A percentile compares a stretch with the other conserved stretches of the same genome.
phyloP scores from a whole-genome alignment of 2,329 filamentous ascomycete genomes.

The Trichoderma sp. region DNA sequence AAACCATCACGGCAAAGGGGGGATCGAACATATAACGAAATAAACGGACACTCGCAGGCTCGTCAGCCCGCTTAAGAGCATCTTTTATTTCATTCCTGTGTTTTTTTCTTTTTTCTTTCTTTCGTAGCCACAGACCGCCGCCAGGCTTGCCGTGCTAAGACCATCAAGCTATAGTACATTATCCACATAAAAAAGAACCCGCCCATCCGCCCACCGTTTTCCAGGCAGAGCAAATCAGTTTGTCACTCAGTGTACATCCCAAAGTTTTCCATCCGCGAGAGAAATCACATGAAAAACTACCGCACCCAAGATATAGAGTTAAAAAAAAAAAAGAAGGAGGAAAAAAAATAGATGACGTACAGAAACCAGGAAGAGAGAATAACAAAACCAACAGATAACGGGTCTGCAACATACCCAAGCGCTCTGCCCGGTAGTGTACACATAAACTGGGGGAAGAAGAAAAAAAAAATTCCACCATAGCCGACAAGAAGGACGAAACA shows the following conservation, averaged over 20 bases:
- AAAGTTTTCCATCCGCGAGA: conserved; percentile 7
- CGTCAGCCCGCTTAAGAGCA: conserved; percentile 7
- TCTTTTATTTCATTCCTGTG: conserved; percentile 14
- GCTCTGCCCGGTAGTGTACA: conserved; percentile 21
- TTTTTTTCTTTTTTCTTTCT: conserved; percentile 3
- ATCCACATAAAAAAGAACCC: conserved; percentile 16
- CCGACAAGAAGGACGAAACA: conserved; percentile 14
- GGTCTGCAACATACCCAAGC: conserved; percentile 20
- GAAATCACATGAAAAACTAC: neutral
- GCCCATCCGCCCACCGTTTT: conserved; percentile 19
- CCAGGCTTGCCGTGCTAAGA: conserved; percentile 14
- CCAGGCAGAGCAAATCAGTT: conserved; percentile 20
- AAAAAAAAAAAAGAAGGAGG: conserved; percentile 2
- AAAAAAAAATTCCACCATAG: conserved; percentile 4
- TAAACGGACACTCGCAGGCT: conserved; percentile 9
- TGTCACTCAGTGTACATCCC: conserved; percentile 12
- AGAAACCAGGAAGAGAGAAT: neutral
- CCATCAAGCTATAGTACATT: conserved; percentile 22
- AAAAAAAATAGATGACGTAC: conserved; percentile 5
- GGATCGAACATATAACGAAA: neutral
- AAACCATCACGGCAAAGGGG: neutral
- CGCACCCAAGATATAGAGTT: conserved; percentile 2
- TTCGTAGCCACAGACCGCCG: conserved; percentile 17
- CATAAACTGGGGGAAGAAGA: neutral
- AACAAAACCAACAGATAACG: conserved; percentile 5